Evolutionary conservation across 345 rosid genomes (phyloP).

Genomic region (Psidium guajava): DNA sequence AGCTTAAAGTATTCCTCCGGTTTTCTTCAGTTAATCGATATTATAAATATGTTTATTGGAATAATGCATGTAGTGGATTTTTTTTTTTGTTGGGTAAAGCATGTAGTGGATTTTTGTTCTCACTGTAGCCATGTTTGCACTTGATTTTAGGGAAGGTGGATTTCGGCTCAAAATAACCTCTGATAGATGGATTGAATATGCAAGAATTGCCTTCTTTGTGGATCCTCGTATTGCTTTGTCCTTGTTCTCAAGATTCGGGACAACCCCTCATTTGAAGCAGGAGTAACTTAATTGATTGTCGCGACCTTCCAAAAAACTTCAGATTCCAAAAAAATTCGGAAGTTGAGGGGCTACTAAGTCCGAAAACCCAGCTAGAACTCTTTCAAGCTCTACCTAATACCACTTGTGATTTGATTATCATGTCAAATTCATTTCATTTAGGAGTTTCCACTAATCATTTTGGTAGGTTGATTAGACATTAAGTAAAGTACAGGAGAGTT

Average conservation of each 20-base stretch:
- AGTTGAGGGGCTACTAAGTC: too few relatives aligned
- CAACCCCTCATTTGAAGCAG: conserved; percentile 49
- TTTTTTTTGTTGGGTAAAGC: background rate
- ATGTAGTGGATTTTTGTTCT: background rate
- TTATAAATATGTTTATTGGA: background rate
- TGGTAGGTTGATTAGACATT: too few relatives aligned
- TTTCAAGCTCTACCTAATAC: too few relatives aligned
- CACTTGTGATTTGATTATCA: too few relatives aligned
- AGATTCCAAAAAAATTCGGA: too few relatives aligned
- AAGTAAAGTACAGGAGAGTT: too few relatives aligned
- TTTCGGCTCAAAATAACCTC: conserved; percentile 54
- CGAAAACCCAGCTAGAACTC: too few relatives aligned
- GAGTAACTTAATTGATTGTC: conserved; percentile 48
- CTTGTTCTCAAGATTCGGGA: conserved; percentile 68
- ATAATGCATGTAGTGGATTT: background rate
- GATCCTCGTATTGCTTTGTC: conserved; percentile 82
- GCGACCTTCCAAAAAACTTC: too few relatives aligned
- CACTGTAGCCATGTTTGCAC: background rate
- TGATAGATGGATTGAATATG: conserved; percentile 42
- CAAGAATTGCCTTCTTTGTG: background rate
- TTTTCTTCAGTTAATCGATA: too few relatives aligned
- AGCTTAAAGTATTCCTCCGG: conserved; percentile 37
- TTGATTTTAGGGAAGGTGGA: conserved; percentile 46
- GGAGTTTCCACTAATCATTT: too few relatives aligned
- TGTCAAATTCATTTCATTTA: too few relatives aligned